Conservation (phyloP, 345 rosid species). For the Psidium guajava region DNA sequence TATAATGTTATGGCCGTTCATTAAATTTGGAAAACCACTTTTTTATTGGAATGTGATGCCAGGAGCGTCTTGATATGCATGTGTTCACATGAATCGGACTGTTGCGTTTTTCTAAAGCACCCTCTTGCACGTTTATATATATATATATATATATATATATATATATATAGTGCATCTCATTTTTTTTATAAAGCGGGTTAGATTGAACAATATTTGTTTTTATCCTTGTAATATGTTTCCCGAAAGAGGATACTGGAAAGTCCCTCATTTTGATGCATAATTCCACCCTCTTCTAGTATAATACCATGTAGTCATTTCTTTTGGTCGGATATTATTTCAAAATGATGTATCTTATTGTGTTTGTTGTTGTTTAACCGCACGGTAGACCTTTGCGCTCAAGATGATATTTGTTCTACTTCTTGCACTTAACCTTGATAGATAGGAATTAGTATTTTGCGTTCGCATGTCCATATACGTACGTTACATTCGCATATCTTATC, state of each 20-base stretch:
- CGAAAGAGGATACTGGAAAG: neutral
- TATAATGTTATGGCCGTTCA: neutral
- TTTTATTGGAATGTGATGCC: neutral
- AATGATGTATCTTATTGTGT: neutral
- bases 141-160: too few relatives aligned
- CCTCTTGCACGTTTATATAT: neutral
- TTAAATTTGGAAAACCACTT: neutral
- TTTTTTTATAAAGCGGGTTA: neutral
- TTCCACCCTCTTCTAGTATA: neutral
- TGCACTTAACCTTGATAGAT: constrained; percentile 22
- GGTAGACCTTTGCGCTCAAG: neutral
- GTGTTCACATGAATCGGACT: neutral
- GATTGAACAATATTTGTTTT: neutral
- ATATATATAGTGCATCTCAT: neutral
- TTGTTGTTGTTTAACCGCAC: neutral
- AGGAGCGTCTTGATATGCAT: neutral
- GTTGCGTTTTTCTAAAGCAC: neutral
- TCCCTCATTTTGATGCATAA: neutral
- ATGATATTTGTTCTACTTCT: neutral
- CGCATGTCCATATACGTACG: too few relatives aligned
- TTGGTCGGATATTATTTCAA: neutral
- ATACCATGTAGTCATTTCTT: neutral
- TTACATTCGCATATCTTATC: too few relatives aligned
- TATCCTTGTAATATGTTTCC: neutral
- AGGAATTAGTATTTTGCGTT: constrained; percentile 35